Evolutionary conservation across 2,329 filamentous ascomycete genomes (phyloP), one percentile per base, ranked within the genome.

Genomic region (Daldinia eschscholtzii): DNA sequence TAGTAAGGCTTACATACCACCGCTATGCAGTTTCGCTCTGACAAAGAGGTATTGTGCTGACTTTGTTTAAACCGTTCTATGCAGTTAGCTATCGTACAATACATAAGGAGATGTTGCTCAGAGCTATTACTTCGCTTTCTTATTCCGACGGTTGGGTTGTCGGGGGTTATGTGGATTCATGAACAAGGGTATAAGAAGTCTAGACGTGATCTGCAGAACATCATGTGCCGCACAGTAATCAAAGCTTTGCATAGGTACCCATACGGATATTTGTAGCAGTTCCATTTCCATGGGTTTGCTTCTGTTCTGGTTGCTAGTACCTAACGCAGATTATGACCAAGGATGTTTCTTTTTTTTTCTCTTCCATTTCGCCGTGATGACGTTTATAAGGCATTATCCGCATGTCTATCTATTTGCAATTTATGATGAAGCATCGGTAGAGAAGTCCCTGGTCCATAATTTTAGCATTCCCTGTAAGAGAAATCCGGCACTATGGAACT

Each of bases 161-260:
- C 50, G 46, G 28, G 39, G 7, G 12, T 46, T 44, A 44, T 71
- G 64, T 69, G 65, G 65, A 57, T 39, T 23, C n/a, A 23, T 35
- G 10, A 12, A 48, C 66, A 62, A 67, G 69, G 69, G 26, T 69
- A 37, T 10, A 12, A 35, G 7, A 60, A 61, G 67, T 72, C 70
- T 70, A 72, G 67, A 72, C 53, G 42, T 44, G 70, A 72, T 72
- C 67, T 56, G 53, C 67, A 60, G 57, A 70, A 68, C 48, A 70
- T 68, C 64, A 66, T 68, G 61, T 70, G 62, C 64, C 61, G 61
- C 64, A 62, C 20, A 55, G 60, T 60, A 61, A 68, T 68, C 35
- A 63, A 57, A 66, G 42, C 52, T 37, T 37, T 55, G 18, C n/a
- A 35, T 35, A 39, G 35, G 35, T 39, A 55, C 28, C 30, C n/a